Conservation (phyloP, 805 yeast genomes). For the Nakazawaea ernobii region DNA sequence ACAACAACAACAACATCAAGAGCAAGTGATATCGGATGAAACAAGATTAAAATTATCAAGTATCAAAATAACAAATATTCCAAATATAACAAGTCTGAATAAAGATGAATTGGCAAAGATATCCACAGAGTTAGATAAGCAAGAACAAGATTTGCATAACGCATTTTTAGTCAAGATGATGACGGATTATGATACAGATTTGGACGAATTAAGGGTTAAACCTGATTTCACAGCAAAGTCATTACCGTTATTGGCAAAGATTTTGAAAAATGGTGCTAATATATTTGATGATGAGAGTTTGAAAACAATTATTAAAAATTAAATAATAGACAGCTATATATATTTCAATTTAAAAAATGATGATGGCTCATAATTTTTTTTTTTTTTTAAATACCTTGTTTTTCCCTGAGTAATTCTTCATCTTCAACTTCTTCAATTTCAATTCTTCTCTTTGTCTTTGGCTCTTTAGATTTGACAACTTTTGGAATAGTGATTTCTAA, state of each 20-base stretch:
- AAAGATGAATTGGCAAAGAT: slow-evolving; percentile 10
- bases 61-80: slow-evolving; percentile 13
- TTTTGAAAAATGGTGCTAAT: slow-evolving; percentile 52
- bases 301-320: slow-evolving; percentile 13
- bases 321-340: background rate
- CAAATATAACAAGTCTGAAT: background rate
- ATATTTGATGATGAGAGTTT: slow-evolving; percentile 53
- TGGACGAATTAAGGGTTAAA: slow-evolving; percentile 52
- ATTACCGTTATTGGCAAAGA: slow-evolving; percentile 48
- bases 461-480: slow-evolving; percentile 20
- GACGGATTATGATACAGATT: slow-evolving; percentile 52
- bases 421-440: slow-evolving; percentile 44
- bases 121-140: slow-evolving; percentile 24
- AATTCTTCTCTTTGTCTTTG: slow-evolving; percentile 38
- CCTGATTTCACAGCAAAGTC: slow-evolving; percentile 59
- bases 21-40: slow-evolving; percentile 13
- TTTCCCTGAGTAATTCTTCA: slow-evolving; percentile 31
- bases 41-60: slow-evolving; percentile 14
- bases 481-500: slow-evolving; percentile 49
- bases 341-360: background rate
- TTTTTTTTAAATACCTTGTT: slow-evolving; percentile 3
- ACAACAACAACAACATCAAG: slow-evolving; percentile 9
- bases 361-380: too few species aligned
- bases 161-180: slow-evolving; percentile 53
- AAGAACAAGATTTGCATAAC: slow-evolving; percentile 33